phyloP scores from a whole-genome alignment of 805 yeast species.

The Saccharomycopsis sp. region DNA sequence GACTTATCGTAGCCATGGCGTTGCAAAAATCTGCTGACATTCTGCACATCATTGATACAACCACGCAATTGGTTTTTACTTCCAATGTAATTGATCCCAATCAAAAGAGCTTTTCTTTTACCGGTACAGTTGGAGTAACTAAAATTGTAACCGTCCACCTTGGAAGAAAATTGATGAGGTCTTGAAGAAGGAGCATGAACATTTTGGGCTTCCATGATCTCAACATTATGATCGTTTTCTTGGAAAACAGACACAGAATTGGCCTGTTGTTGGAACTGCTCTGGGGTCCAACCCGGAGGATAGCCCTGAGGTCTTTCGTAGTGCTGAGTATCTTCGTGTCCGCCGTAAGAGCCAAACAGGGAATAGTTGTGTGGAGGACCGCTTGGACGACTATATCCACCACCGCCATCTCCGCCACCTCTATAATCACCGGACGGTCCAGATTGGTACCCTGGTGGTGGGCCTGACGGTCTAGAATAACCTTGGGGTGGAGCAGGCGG shows the following conservation, averaged over 20 bases:
- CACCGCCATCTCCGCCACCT: background rate
- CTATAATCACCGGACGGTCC: background rate
- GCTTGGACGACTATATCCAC: background rate
- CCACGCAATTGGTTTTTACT: slow-evolving; percentile 48
- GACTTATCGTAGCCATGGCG: slow-evolving; percentile 23
- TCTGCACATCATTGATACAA: slow-evolving; percentile 59
- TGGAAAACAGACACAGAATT: slow-evolving; percentile 17
- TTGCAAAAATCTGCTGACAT: slow-evolving; percentile 34
- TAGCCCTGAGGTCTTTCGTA: slow-evolving; percentile 20
- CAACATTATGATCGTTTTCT: slow-evolving; percentile 18
- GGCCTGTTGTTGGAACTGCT: slow-evolving; percentile 18
- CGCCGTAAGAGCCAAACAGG: slow-evolving; percentile 5
- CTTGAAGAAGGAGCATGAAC: slow-evolving; percentile 21
- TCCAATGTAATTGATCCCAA: slow-evolving; percentile 65
- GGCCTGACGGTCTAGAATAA: slow-evolving; percentile 23
- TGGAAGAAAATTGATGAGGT: slow-evolving; percentile 19
- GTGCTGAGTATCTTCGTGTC: background rate
- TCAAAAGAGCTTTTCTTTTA: slow-evolving; percentile 50
- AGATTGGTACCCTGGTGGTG: slow-evolving; percentile 22
- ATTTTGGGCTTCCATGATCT: slow-evolving; percentile 14
- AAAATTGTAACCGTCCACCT: slow-evolving; percentile 18
- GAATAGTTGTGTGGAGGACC: slow-evolving; percentile 7
- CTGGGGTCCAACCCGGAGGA: slow-evolving; percentile 21
- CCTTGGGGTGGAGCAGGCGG: no score
- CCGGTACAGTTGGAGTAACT: slow-evolving; percentile 54